Evolutionary conservation across 441 rosid genomes (phyloP).

Genomic region (Pelargonium exstipulatum): DNA sequence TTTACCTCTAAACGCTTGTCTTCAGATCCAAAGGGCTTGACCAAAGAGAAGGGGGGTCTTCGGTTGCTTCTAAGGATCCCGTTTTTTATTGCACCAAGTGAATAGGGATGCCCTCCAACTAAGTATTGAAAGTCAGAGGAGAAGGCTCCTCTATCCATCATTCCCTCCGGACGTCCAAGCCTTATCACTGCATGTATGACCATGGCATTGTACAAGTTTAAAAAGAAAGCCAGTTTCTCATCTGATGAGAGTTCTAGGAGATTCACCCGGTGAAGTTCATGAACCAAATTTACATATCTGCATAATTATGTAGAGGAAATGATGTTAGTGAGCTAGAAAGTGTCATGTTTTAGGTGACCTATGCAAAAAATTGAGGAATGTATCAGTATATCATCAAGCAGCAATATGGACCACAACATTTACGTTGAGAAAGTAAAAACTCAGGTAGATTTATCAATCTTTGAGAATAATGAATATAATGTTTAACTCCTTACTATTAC

Average conservation of each 20-base stretch:
- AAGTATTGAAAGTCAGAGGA: conserved; percentile 63
- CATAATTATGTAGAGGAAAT: not conserved
- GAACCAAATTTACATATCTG: conserved; percentile 62
- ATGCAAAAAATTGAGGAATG: not conserved
- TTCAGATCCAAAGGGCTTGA: conserved; percentile 43
- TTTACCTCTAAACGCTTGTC: conserved; percentile 58
- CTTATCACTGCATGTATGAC: conserved; percentile 77
- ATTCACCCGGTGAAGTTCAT: conserved; percentile 74
- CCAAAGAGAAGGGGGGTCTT: conserved; percentile 50
- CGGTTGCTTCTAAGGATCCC: conserved; percentile 61
- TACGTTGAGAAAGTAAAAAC: not conserved
- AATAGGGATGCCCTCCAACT: conserved; percentile 68
- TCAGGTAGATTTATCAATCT: not conserved
- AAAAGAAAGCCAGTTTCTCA: conserved; percentile 68
- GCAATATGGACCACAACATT: not conserved
- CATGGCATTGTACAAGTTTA: conserved; percentile 88
- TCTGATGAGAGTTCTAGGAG: conserved; percentile 39
- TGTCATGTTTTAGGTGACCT: not conserved
- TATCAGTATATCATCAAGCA: not conserved
- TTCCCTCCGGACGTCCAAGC: conserved; percentile 55
- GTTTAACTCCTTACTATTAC: not conserved
- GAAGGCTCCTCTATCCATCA: conserved; percentile 57
- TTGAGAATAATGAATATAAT: too few relatives aligned
- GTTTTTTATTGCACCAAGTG: conserved; percentile 51
- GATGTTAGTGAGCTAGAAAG: not conserved